Base-by-base conservation (phyloP, 1,284 basidiomycete species). In the Melampsora larici-populina region DNA sequence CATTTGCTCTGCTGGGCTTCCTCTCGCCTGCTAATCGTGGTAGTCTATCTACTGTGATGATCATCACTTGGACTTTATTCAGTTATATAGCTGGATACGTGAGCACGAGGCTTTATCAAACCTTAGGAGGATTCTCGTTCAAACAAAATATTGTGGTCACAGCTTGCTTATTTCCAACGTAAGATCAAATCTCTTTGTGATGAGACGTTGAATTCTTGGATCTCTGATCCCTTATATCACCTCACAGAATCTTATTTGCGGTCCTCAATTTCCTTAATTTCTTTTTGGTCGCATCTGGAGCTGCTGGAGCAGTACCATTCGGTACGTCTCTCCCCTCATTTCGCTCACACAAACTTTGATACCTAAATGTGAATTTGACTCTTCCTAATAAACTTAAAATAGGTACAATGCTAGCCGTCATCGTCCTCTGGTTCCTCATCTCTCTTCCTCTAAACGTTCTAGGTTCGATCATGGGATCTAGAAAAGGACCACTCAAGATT, bases 1-100 rank as follows among this genome's bases (percentile, higher is more conserved):
- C 97, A 3, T 99, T 98, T 83, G 96, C 96, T 1, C 86, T 97
- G n/a, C 85, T 98, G 70, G 96, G 96, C n/a, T 97, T 98, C 86
- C 87, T 98, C 58, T 96, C 93, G 0, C 96, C 96, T 1, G 94
- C 94, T 18, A 97, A 97, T 83, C 90, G 96, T 55, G 96, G 96
- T 46, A 92, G 93, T 8, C 88, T 99, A 15, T 93, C 93, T 0
- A 97, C 95, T 0, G 92, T 98, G 64, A 94, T 99, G 90, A 91
- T 98, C 86, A 89, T 98, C 29, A 93, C 90, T 82, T 98, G 94
- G 93, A 93, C 94, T 75, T 72, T 58, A 60, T 72, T 49, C 75
- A 78, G 26, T 70, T 62, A 72, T 71, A 87, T 98, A 72, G 90
- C 92, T 21, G 96, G 96, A 46, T 98, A 97, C 84, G 86, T 93